Percentiles rank a stretch among this genome's conserved stretches.
These are phyloP conservation scores for Fusarium sp. DNA, from an alignment of 2,329 filamentous ascomycete species.

Conservation along the genomic window DNA sequence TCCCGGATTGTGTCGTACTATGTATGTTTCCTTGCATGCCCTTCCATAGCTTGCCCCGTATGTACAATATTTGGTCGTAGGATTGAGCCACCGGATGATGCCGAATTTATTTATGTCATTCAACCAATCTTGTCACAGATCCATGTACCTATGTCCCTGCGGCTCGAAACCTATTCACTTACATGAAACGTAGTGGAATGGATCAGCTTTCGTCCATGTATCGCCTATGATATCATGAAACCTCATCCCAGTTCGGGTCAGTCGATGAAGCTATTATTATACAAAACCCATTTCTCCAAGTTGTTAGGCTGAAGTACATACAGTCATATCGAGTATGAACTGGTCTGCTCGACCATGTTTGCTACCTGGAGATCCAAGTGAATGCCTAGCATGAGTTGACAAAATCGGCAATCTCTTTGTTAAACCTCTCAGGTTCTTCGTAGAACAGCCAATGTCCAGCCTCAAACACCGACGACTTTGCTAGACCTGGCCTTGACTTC, in stretches of 20 bases:
- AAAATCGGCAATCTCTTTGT: constrained; percentile 42
- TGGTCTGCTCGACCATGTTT: neutral
- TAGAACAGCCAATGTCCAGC: constrained; percentile 46
- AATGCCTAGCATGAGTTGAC: constrained; percentile 23
- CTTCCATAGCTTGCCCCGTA: neutral
- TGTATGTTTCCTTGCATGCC: neutral
- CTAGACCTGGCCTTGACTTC: constrained; percentile 33
- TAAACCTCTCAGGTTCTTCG: constrained; percentile 44
- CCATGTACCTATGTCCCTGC: constrained; percentile 21
- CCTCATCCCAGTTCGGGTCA: too few species aligned
- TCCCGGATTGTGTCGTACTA: neutral
- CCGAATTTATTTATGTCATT: constrained; percentile 16
- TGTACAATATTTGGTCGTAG: constrained; percentile 7
- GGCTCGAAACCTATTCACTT: constrained; percentile 4
- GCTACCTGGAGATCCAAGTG: neutral
- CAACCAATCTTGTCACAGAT: constrained; percentile 15
- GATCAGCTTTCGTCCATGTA: constrained; percentile 27
- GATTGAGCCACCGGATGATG: constrained; percentile 20
- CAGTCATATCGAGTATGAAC: too few species aligned
- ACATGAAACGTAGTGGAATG: constrained; percentile 31
- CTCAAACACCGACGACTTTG: constrained; percentile 39
- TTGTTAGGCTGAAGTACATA: too few species aligned
- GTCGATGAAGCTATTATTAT: neutral
- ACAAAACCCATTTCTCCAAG: too few species aligned
- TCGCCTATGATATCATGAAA: constrained; percentile 23